A percentile compares a stretch with the other conserved stretches of the same genome.
phyloP scores from a whole-genome alignment of 768 basidiomycete species.

The Exidia glandulosa region DNA sequence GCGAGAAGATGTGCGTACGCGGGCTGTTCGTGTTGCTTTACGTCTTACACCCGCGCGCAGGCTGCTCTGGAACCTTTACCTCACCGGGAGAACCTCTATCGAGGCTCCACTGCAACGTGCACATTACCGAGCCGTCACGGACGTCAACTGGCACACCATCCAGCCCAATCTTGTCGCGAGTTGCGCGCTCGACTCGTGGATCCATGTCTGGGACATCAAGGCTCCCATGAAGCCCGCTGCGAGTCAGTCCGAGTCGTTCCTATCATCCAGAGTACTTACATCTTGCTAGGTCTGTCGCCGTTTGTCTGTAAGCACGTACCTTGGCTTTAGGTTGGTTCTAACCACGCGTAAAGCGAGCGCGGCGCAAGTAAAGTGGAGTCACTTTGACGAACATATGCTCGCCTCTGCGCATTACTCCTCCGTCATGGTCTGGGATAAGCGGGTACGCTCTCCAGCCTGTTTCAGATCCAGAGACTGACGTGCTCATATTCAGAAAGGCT shows the following conservation, averaged over 20 bases:
- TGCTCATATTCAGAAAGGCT: conserved; percentile 58
- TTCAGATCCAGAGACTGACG: background rate
- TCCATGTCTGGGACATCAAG: conserved; percentile 90
- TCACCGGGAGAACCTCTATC: conserved; percentile 66
- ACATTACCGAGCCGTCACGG: conserved; percentile 92
- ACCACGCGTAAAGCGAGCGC: conserved; percentile 45
- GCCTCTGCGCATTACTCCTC: conserved; percentile 84
- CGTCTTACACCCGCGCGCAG: conserved; percentile 23
- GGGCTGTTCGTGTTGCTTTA: no score
- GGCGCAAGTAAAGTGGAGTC: conserved; percentile 97
- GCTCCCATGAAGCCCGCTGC: conserved; percentile 58
- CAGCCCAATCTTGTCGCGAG: conserved; percentile 82
- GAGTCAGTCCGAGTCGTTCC: conserved; percentile 25
- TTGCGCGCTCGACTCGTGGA: conserved; percentile 86
- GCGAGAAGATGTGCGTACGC: conserved; percentile 67
- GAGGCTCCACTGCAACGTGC: conserved; percentile 67
- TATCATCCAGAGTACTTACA: background rate
- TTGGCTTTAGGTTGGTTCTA: background rate
- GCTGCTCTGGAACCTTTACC: conserved; percentile 88
- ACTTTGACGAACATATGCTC: conserved; percentile 72
- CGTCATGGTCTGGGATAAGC: conserved; percentile 88
- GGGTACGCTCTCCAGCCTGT: conserved; percentile 37
- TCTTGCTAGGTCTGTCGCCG: conserved; percentile 38
- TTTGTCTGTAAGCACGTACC: conserved; percentile 35
- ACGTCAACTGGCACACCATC: conserved; percentile 92